Evolutionary conservation across 2,329 filamentous ascomycete species (phyloP).

Genomic region (Ceratocystis huliohia): DNA sequence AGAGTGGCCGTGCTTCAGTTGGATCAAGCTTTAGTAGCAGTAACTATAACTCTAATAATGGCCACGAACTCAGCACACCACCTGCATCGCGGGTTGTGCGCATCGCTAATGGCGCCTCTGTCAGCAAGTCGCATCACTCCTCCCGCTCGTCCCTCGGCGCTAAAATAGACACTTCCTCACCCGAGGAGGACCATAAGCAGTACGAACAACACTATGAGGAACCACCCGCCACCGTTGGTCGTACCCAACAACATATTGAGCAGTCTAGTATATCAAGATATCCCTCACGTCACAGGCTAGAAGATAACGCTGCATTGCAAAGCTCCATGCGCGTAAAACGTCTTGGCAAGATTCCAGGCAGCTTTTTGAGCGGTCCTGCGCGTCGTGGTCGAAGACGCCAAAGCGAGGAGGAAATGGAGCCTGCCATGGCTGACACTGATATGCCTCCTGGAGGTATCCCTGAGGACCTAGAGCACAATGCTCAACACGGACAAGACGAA

Average conservation of each 20-base stretch:
- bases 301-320: conserved; percentile 53
- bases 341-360: conserved; percentile 60
- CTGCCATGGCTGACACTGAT: conserved; percentile 32
- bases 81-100: conserved; percentile 41
- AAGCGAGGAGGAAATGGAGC: conserved; percentile 52
- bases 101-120: conserved; percentile 40
- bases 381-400: conserved; percentile 56
- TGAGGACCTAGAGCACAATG: conserved; percentile 34
- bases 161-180: conserved; percentile 24
- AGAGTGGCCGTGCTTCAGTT: conserved; percentile 20
- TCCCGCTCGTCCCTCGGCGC: conserved; percentile 5
- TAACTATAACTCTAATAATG: conserved; percentile 13
- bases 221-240: conserved; percentile 9
- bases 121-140: conserved; percentile 24
- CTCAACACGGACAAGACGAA: conserved; percentile 26
- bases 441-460: conserved; percentile 24
- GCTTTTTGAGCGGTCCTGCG: conserved; percentile 68
- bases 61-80: conserved; percentile 41
- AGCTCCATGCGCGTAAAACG: conserved; percentile 68
- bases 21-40: conserved; percentile 17
- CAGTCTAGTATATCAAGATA: conserved; percentile 35
- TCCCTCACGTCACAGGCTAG: conserved; percentile 38
- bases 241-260: conserved; percentile 10
- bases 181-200: conserved; percentile 6
- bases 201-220: conserved; percentile 11